These are phyloP conservation scores for Aristolochia contorta DNA, from an alignment of 164 flowering plant species.

Conservation along the genomic window DNA sequence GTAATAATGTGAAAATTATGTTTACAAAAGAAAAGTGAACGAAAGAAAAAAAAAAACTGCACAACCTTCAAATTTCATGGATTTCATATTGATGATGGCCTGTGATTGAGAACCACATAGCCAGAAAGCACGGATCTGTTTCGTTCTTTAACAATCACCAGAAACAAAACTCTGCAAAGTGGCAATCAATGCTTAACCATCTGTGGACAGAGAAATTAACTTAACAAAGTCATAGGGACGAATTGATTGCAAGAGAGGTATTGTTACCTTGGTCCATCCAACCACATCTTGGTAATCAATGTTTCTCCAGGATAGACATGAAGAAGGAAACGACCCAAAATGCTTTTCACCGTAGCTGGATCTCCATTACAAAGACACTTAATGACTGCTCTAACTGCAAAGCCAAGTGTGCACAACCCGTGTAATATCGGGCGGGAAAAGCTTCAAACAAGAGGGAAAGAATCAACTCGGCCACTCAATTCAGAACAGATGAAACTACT, in stretches of 20 bases:
- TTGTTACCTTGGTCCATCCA: slow-evolving; percentile 54
- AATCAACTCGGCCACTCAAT: background rate
- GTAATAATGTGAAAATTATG: too few species aligned
- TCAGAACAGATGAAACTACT: background rate
- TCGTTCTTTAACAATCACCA: slow-evolving; percentile 74
- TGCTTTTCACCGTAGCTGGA: slow-evolving; percentile 42
- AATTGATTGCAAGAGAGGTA: background rate
- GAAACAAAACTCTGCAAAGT: slow-evolving; percentile 72
- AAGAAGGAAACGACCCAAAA: slow-evolving; percentile 69
- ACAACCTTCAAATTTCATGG: background rate
- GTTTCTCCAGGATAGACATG: slow-evolving; percentile 95
- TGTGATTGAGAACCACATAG: slow-evolving; percentile 41
- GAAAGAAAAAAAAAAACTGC: too few species aligned
- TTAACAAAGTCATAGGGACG: background rate
- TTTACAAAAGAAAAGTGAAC: too few species aligned
- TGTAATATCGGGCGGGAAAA: slow-evolving; percentile 90
- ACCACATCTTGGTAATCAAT: slow-evolving; percentile 92
- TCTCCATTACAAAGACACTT: slow-evolving; percentile 69
- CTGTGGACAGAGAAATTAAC: background rate
- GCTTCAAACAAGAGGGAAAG: slow-evolving; percentile 23
- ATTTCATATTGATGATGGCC: slow-evolving; percentile 25
- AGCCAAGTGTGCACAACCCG: slow-evolving; percentile 90
- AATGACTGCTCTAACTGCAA: slow-evolving; percentile 79
- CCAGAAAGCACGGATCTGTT: slow-evolving; percentile 69
- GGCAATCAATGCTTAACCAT: background rate